Evolutionary conservation across 228 moss, liverwort and hornwort species (phyloP).

Genomic region (Sphagnum fallax): DNA sequence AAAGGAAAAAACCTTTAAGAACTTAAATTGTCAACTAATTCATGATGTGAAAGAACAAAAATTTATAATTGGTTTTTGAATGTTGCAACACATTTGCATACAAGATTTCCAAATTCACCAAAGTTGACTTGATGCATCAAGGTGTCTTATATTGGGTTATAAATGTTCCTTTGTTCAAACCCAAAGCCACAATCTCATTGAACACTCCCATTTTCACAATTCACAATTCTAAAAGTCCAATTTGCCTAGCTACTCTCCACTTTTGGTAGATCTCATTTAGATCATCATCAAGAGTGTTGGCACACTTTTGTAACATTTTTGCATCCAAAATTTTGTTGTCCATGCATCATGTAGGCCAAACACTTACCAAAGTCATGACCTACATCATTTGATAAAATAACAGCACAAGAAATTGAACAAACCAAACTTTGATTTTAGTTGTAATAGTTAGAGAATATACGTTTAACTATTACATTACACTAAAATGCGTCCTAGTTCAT

Average conservation of each 20-base stretch:
- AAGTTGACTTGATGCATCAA: slow-evolving; percentile 19
- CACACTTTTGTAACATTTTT: slow-evolving; percentile 5
- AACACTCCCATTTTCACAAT: slow-evolving; percentile 27
- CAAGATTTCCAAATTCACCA: slow-evolving; percentile 13
- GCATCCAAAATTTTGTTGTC: background rate
- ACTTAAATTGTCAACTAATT: too few species aligned
- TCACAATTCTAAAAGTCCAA: slow-evolving; percentile 21
- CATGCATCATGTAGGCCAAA: too few species aligned
- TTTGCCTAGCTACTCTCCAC: background rate
- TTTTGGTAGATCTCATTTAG: slow-evolving; percentile 1
- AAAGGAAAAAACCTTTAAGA: too few species aligned
- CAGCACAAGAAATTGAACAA: too few species aligned
- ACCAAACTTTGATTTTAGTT: too few species aligned
- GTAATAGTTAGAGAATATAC: too few species aligned
- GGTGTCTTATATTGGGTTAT: slow-evolving; percentile 30
- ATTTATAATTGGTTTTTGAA: background rate
- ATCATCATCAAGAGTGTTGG: background rate
- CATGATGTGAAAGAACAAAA: too few species aligned
- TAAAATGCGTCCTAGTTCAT: too few species aligned
- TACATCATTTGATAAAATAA: too few species aligned
- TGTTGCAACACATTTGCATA: background rate
- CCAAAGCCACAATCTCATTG: slow-evolving; percentile 16
- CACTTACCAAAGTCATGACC: too few species aligned
- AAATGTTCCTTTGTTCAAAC: slow-evolving; percentile 11
- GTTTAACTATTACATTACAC: too few species aligned